Evolutionary conservation across 129 eudicot species (phyloP), one percentile per base, ranked within the genome.

Genomic region (Smallanthus sonchifolius): DNA sequence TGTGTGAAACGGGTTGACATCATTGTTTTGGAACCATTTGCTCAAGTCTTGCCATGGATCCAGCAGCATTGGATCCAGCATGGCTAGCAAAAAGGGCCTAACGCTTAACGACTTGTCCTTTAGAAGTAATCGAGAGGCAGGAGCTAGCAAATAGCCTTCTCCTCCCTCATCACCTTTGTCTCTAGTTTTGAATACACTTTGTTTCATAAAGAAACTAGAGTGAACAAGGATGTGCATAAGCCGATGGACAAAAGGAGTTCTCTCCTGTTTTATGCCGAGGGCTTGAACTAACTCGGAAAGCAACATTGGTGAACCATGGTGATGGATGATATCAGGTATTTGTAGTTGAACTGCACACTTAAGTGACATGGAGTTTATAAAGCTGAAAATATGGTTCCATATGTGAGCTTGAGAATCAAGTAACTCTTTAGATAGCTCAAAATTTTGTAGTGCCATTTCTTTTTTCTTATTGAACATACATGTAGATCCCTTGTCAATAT

Each of bases 281-380:
- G 17, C 40, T 20, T 32, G 17, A 0, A 60, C 40, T 11, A 60
- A 5, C 65, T 60, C 10, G 9, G 40, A 60, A 30, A 60, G 17
- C 19, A 60, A 13, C 65, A 60, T 30, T 60, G 65, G 40, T 60
- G 19, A 60, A 60, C 40, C 65, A 60, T 60, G 65, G 1, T 40
- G 65, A 60, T 60, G 0, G 40, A 55, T 55, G 62, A 55, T 20
- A 20, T 55, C 62, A 20, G 62, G 62, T 19, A 55, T 55, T 55
- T 55, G 39, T 13, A 60, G 40, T 10, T 60, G 6, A 60, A 60
- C 65, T 24, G 10, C 40, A 60, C 65, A 32, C 13, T 60, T 60
- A 13, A 60, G 65, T 60, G 65, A 60, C 65, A 60, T 60, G 65
- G 65, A 60, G 19, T 34, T 60, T 30, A 32, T 60, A 13, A 60